Conservation (phyloP, 2,329 filamentous ascomycete species). For the Colletotrichum zoysiae region DNA sequence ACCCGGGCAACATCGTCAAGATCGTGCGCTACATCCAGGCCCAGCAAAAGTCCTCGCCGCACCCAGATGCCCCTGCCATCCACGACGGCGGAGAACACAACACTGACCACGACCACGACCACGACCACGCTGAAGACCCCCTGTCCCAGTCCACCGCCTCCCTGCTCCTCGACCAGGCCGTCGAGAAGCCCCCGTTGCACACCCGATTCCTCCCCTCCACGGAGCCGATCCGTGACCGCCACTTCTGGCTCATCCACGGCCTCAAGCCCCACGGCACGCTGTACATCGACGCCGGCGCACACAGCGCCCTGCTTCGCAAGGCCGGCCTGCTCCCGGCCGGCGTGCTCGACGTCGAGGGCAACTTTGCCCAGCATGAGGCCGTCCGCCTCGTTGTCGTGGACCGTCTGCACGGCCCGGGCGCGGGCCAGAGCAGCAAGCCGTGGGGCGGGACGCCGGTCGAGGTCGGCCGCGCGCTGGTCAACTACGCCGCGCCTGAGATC, state of each 20-base stretch:
- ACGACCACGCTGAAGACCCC: constrained; percentile 51
- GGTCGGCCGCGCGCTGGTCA: constrained; percentile 89
- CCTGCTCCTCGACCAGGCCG: constrained; percentile 50
- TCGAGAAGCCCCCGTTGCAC: constrained; percentile 75
- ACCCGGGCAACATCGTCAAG: constrained; percentile 88
- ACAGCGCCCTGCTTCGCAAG: constrained; percentile 83
- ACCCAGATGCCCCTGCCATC: constrained; percentile 41
- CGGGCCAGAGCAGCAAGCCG: constrained; percentile 55
- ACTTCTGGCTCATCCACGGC: constrained; percentile 97
- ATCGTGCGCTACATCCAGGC: constrained; percentile 87
- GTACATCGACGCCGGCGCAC: constrained; percentile 93
- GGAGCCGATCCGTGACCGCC: constrained; percentile 89
- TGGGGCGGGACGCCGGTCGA: constrained; percentile 71
- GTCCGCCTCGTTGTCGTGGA: constrained; percentile 88
- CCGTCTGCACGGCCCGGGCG: constrained; percentile 57
- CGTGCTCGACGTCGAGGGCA: constrained; percentile 89
- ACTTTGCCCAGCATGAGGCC: constrained; percentile 92
- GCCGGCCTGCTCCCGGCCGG: constrained; percentile 90
- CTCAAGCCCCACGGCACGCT: constrained; percentile 90
- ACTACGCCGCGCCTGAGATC: constrained; percentile 91
- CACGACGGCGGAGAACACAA: constrained; percentile 40
- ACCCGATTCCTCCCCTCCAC: constrained; percentile 91
- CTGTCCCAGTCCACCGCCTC: constrained; percentile 59
- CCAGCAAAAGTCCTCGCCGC: constrained; percentile 47
- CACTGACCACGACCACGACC: constrained; percentile 33